phyloP scores from a whole-genome alignment of 1,284 basidiomycete genomes.

The Tilletiopsis washingtonensis region DNA sequence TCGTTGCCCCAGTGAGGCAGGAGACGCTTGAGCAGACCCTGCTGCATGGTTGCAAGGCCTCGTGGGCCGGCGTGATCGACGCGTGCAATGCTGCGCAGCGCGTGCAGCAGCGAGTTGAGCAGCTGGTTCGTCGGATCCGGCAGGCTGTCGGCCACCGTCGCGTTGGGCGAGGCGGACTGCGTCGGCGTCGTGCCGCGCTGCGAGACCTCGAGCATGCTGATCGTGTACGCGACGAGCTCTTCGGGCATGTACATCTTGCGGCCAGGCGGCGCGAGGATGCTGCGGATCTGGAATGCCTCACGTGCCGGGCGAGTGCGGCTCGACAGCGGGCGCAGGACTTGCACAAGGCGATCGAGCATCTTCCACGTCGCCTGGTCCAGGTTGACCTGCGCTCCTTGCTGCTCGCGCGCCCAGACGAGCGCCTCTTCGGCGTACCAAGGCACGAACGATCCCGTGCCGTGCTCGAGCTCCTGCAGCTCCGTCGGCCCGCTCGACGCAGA shows the following conservation, averaged over 20 bases:
- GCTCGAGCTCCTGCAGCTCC: slow-evolving; percentile 31
- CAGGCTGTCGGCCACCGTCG: slow-evolving; percentile 23
- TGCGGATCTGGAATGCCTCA: slow-evolving; percentile 25
- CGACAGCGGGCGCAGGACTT: slow-evolving; percentile 39
- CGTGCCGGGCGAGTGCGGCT: slow-evolving; percentile 20
- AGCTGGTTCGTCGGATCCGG: slow-evolving; percentile 27
- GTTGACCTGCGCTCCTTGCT: neutral
- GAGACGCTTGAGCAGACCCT: slow-evolving; percentile 41
- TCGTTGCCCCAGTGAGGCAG: slow-evolving; percentile 45
- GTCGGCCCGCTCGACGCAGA: slow-evolving; percentile 26
- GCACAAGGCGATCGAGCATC: slow-evolving; percentile 39
- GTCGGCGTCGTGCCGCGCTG: slow-evolving; percentile 29
- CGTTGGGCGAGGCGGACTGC: neutral
- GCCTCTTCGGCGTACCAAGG: slow-evolving; percentile 24
- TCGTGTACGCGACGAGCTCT: slow-evolving; percentile 43
- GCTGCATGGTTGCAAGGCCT: slow-evolving; percentile 20
- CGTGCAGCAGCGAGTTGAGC: slow-evolving; percentile 31
- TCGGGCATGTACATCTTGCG: slow-evolving; percentile 42
- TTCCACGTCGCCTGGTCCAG: slow-evolving; percentile 24
- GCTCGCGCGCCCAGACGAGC: neutral
- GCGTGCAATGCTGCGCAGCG: slow-evolving; percentile 21
- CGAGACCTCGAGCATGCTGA: slow-evolving; percentile 38
- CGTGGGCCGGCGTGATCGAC: slow-evolving; percentile 7
- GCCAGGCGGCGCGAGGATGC: slow-evolving; percentile 33
- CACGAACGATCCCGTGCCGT: slow-evolving; percentile 42